Base-by-base conservation (phyloP, 106 monocot genomes). In the Vanilla planifolia region DNA sequence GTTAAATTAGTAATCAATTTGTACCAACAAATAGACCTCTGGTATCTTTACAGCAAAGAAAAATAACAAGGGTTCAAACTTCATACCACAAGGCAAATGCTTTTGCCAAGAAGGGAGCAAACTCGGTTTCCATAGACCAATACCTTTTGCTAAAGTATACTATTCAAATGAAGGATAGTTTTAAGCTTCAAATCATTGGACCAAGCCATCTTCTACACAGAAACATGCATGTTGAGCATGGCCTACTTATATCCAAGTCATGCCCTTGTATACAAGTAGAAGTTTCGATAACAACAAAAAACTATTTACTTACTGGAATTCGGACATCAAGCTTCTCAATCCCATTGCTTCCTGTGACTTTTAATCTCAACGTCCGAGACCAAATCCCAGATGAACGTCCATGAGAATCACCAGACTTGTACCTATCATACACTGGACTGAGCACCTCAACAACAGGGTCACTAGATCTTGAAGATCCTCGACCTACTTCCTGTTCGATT, bases 301-400 rank as follows among this genome's bases (percentile, higher is more conserved):
- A n/a, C 53, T 53, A 53, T 14, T 16, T 30, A 42, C 84, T 91
- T 77, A 91, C 96, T 60, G 96, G 91, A 77, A 98, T 61, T 23
- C 82, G 70, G 30, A 88, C 71, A 75, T 98, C 85, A 60, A 98
- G 77, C 62, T 91, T 98, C 43, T 84, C 78, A 3, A 77, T 20
- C 19, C 84, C 96, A 72, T 98, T 76, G 48, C 72, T 84, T 61
- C 87, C 91, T 3, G 85, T 98, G 36, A 98, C 79, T 77, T 88
- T 98, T 51, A 98, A 45, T 73, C 88, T 81, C 35, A 98, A 44
- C 5, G 69, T 82, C 8, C 75, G 81, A 71, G 96, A 87, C 87
- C 84, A 88, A 33, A 91, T 77, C 39, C 68, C 84, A 50, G 81
- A 64, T 11, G 47, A 39, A 33, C 66, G 66, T 52, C 44, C 71